Evolutionary conservation across 345 rosid genomes (phyloP), one percentile per base, ranked within the genome.

Genomic region (Melaleuca alternifolia): DNA sequence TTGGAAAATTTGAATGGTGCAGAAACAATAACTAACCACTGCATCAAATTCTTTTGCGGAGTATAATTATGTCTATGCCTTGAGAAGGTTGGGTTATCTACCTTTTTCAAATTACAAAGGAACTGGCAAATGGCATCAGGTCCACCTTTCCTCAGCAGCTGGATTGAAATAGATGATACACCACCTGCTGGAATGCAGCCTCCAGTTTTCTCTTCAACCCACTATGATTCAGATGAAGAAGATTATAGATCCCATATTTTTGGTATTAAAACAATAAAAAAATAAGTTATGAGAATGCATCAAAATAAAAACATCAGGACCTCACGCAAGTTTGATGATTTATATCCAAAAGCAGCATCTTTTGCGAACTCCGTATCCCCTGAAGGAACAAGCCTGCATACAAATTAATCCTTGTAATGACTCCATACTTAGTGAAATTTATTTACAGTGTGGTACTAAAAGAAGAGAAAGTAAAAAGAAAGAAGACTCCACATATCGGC

Each of bases 311-410:
- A 50, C 50, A 28, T 75, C 77, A 84, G 88, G 11, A 97, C 99
- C 97, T 95, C 96, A 0, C 93, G 89, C 13, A 96, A 97, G 91
- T 97, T 97, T 89, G 99, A 97, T 54, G 98, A 96, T 89, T 93
- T 95, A 88, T 91, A 97, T 75, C 98, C 99, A 87, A 97, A 97
- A 84, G 95, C 91, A 85, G 99, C 97, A 88, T 97, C 98, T 91
- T 93, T 96, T n/a, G 99, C 95, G 89, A 97, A 97, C 90, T 97
- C 98, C 20, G 98, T 97, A 71, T 94, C 96, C 89, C 99, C 99
- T 30, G 97, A 98, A 91, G 98, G 99, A 89, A 96, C 85, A 89
- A 97, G 96, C 89, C 99, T 97, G 86, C 83, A 89, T 71, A 89
- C 51, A 75, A 48, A 26, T 37, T 14, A 26, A 76, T 83, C 62